Base-by-base conservation (phyloP, 768 basidiomycete species). In the Crassisporium funariophilum region DNA sequence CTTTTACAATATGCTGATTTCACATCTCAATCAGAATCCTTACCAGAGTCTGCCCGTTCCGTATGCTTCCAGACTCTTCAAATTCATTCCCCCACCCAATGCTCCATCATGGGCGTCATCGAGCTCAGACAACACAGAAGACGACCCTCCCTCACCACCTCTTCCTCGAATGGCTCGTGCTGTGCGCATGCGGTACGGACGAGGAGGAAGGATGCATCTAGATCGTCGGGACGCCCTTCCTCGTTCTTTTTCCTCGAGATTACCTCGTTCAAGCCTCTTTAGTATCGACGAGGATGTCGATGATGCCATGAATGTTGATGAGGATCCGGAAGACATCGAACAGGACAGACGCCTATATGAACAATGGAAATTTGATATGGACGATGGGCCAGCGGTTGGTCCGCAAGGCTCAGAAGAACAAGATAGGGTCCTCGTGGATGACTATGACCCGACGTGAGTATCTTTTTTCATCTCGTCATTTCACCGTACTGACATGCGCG, bases 141-240 rank as follows among this genome's bases (percentile, higher is more conserved):
- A 60, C 5, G 64, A 69, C 9, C 53, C 66, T 40, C 55, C 60
- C 20, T 49, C 64, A 15, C 20, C 62, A 49, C 56, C 65, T 31
- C 60, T 49, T 25, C 53, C 61, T 37, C 54, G 66, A 8, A 24
- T 44, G 1, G 47, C 55, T 13, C 76, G 77, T 9, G 72, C 82
- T 2, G 72, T 92, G 46, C 88, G 95, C 50, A 58, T 86, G 38
- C 86, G 95, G 7, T 66, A 78, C 46, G 93, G 93, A 1, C 88
- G 95, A 44, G 90, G 88, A 24, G 95, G 95, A 3, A 80, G 90
- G 21, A 62, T 84, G 11, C 71, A 83, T 52, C 56, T 95, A 13
- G 93, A 97, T 67, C 79, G 95, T 39, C 80, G 85, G 11, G 65
- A 71, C 47, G 54, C 66, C 34, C 43, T 35, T 12, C 53, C 59